Evolutionary conservation across 2,329 filamentous ascomycete species (phyloP).

Genomic region (Alternaria sp.): DNA sequence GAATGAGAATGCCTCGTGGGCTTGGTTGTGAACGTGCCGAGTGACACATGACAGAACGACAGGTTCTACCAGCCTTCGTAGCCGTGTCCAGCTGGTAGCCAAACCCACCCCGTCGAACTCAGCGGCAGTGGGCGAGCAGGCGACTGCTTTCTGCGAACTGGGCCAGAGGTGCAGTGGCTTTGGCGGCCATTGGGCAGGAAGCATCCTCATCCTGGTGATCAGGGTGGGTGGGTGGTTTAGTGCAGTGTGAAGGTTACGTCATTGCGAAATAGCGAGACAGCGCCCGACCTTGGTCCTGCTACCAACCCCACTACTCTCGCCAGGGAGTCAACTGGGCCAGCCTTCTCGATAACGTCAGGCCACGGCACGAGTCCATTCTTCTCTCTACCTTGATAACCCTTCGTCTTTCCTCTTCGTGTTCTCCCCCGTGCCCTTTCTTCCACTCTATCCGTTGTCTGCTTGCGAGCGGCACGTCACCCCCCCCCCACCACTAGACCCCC

Average conservation of each 20-base stretch:
- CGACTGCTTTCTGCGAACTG: conserved; percentile 19
- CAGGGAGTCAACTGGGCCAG: conserved; percentile 31
- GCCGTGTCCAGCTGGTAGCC: background rate
- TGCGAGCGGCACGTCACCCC: conserved; percentile 25
- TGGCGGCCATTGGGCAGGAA: conserved; percentile 24
- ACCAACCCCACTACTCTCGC: conserved; percentile 31
- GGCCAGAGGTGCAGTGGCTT: conserved; percentile 19
- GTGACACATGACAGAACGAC: conserved; percentile 19
- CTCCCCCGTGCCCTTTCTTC: conserved; percentile 13
- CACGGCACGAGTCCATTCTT: conserved; percentile 24
- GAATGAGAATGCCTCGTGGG: conserved; percentile 1
- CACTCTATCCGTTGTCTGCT: conserved; percentile 15
- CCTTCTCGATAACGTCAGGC: conserved; percentile 39
- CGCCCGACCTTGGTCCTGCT: conserved; percentile 27
- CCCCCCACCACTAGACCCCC: conserved; percentile 12
- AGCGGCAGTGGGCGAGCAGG: background rate
- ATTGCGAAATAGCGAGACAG: conserved; percentile 21
- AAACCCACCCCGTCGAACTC: conserved; percentile 1
- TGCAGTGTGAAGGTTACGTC: conserved; percentile 26
- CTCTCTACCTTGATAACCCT: conserved; percentile 16
- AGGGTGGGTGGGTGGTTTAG: conserved; percentile 19
- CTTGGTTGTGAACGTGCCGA: conserved; percentile 12
- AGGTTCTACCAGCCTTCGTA: background rate
- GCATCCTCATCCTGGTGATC: conserved; percentile 24
- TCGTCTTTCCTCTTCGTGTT: conserved; percentile 10